A percentile compares a stretch with the other conserved stretches of the same genome.
Evolutionary conservation across 139 green algal species (phyloP).

Genomic region (Chlamydomonas applanata): DNA sequence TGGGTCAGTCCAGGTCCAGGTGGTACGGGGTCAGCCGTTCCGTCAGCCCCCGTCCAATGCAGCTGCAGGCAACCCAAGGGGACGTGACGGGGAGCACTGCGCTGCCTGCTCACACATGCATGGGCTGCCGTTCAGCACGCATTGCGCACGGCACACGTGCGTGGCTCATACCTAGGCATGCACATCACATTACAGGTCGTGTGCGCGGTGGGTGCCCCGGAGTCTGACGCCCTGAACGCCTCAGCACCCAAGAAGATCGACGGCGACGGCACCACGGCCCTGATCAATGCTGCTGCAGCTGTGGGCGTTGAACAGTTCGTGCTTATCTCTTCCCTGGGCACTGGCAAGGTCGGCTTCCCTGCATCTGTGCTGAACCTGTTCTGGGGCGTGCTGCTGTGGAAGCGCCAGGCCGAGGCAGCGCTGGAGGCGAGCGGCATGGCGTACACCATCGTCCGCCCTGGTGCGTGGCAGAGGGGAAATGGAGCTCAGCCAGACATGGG

Average conservation of each 20-base stretch:
- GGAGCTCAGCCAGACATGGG: too few relatives aligned
- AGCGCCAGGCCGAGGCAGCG: constrained; percentile 81
- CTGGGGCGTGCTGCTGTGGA: constrained; percentile 83
- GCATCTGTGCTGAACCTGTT: constrained; percentile 82
- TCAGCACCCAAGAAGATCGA: constrained; percentile 65
- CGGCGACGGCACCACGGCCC: constrained; percentile 65
- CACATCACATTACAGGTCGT: constrained; percentile 69
- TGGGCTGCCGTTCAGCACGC: too few relatives aligned
- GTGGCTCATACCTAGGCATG: too few relatives aligned
- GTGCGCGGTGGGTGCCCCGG: constrained; percentile 73
- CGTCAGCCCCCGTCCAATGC: too few relatives aligned
- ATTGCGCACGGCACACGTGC: too few relatives aligned
- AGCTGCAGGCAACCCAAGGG: too few relatives aligned
- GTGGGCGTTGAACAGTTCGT: constrained; percentile 78
- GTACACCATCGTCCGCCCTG: constrained; percentile 87
- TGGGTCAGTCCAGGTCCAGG: too few relatives aligned
- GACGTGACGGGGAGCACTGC: too few relatives aligned
- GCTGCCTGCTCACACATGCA: too few relatives aligned
- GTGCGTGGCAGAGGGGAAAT: too few relatives aligned
- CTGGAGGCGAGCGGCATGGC: constrained; percentile 78
- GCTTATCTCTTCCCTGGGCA: constrained; percentile 84
- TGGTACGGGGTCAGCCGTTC: too few relatives aligned
- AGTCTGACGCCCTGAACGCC: constrained; percentile 62
- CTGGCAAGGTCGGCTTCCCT: constrained; percentile 71
- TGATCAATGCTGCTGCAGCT: constrained; percentile 67